These are phyloP conservation scores for Nicotiana sylvestris DNA, from an alignment of 257 asterid species.

Conservation along the genomic window DNA sequence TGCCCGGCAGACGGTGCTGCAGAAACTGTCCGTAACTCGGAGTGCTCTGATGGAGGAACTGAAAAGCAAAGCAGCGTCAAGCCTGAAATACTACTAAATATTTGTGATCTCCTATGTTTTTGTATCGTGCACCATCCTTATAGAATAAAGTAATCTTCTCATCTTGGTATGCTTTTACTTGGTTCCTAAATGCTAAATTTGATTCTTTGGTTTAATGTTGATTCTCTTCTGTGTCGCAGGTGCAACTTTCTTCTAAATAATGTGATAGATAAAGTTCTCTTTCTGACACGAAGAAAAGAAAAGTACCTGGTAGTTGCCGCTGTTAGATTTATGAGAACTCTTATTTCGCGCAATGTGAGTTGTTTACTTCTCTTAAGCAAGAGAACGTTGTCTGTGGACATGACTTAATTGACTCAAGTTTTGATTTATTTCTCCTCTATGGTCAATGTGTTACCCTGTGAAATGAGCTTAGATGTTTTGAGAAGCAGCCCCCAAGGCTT, in stretches of 20 bases:
- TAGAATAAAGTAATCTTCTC: slow-evolving; percentile 71
- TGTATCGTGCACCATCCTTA: slow-evolving; percentile 90
- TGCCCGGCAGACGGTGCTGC: slow-evolving; percentile 46
- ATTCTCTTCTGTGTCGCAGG: slow-evolving; percentile 41
- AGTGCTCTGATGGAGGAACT: slow-evolving; percentile 40
- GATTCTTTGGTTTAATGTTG: not conserved
- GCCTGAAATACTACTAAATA: slow-evolving; percentile 82
- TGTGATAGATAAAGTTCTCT: slow-evolving; percentile 76
- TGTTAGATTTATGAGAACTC: slow-evolving; percentile 81
- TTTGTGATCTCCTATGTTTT: slow-evolving; percentile 92
- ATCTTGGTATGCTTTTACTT: slow-evolving; percentile 5
- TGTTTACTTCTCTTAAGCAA: slow-evolving; percentile 12
- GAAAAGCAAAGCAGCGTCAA: slow-evolving; percentile 46
- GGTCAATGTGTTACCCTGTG: not conserved
- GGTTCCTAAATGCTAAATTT: not conserved
- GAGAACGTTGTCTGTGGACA: slow-evolving; percentile 3
- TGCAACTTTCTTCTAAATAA: slow-evolving; percentile 83
- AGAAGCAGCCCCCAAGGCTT: not conserved
- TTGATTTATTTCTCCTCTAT: not conserved
- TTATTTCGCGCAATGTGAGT: slow-evolving; percentile 88
- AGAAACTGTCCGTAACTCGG: slow-evolving; percentile 31
- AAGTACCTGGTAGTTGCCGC: slow-evolving; percentile 91
- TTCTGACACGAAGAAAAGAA: slow-evolving; percentile 81
- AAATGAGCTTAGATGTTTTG: not conserved
- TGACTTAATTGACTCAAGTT: not conserved